A percentile compares a stretch with the other conserved stretches of the same genome.
Evolutionary conservation across 2,329 filamentous ascomycete species (phyloP).

Genomic region (Botrytis paeoniae): DNA sequence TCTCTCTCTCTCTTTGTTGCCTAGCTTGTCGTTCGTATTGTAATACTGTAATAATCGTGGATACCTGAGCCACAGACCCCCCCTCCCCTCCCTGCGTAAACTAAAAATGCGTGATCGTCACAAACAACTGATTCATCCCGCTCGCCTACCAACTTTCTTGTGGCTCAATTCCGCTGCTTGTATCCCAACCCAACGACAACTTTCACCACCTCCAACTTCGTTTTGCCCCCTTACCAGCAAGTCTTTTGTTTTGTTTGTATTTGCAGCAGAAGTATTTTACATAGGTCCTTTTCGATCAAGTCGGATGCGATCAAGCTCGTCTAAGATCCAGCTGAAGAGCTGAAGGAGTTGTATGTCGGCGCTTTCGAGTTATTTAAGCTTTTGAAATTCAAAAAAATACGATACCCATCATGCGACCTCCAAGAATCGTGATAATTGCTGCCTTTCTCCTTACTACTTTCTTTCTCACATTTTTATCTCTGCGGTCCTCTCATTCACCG

Average conservation of each 20-base stretch:
- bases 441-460: slow-evolving; percentile 35
- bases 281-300: background rate
- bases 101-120: background rate
- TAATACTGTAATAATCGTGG: background rate
- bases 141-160: slow-evolving; percentile 10
- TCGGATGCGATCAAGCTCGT: slow-evolving; percentile 20
- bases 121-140: slow-evolving; percentile 8
- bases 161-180: background rate
- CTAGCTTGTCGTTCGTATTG: background rate
- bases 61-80: background rate
- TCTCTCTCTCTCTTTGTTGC: background rate
- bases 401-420: slow-evolving; percentile 37
- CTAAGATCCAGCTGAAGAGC: slow-evolving; percentile 15
- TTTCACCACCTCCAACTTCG: background rate
- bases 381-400: slow-evolving; percentile 20
- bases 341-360: slow-evolving; percentile 16
- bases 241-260: background rate
- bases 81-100: background rate
- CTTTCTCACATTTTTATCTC: slow-evolving; percentile 35
- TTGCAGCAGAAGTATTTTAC: slow-evolving; percentile 5
- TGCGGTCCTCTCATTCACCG: slow-evolving; percentile 33
- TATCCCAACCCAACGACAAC: slow-evolving; percentile 9
- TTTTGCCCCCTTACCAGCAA: background rate
- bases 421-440: slow-evolving; percentile 36
- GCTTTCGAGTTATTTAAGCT: background rate